Evolutionary conservation across 306 rosid species (phyloP).

Genomic region (Quillaja saponaria): DNA sequence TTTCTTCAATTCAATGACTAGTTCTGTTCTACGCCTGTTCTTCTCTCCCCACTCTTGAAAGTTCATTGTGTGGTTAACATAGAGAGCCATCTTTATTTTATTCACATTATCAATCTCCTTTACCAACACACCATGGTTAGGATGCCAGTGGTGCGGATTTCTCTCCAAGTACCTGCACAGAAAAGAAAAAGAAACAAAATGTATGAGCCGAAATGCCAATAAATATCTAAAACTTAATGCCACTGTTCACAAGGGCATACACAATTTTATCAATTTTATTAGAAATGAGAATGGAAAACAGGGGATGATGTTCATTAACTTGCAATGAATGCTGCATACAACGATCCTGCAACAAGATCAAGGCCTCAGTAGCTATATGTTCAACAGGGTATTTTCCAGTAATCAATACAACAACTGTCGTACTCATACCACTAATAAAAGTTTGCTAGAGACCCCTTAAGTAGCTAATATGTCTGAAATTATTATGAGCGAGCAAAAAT

Average conservation of each 20-base stretch:
- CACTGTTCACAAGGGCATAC: too few relatives aligned
- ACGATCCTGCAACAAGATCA: too few relatives aligned
- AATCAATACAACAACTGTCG: too few relatives aligned
- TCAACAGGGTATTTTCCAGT: too few relatives aligned
- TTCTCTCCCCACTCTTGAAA: conserved; percentile 70
- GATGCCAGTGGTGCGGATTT: conserved; percentile 76
- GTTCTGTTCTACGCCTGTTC: conserved; percentile 65
- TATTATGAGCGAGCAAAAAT: conserved; percentile 1
- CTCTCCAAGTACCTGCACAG: conserved; percentile 70
- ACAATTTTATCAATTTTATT: too few relatives aligned
- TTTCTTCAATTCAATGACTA: conserved; percentile 77
- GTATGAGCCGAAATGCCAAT: too few relatives aligned
- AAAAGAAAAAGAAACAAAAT: background rate
- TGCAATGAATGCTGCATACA: too few relatives aligned
- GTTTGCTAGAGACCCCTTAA: background rate
- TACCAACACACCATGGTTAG: conserved; percentile 53
- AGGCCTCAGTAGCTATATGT: too few relatives aligned
- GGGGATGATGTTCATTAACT: too few relatives aligned
- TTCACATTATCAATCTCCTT: conserved; percentile 68
- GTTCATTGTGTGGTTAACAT: conserved; percentile 73
- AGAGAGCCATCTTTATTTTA: conserved; percentile 63
- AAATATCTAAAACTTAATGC: too few relatives aligned
- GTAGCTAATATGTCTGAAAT: background rate
- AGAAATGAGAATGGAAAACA: too few relatives aligned
- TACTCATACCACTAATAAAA: too few relatives aligned